phyloP scores from a whole-genome alignment of 805 yeast genomes.

The Phaffomyces opuntiae region DNA sequence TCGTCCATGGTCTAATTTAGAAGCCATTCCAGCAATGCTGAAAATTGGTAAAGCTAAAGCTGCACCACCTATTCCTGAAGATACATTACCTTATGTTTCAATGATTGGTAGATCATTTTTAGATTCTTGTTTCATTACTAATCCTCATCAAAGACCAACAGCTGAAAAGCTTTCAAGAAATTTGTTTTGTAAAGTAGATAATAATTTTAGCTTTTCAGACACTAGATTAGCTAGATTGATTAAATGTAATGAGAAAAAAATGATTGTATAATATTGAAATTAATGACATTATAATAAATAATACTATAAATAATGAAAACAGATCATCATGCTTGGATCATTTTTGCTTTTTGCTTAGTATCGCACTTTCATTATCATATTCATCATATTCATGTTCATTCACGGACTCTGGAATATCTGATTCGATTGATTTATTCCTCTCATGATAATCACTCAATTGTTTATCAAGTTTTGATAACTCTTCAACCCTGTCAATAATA shows the following conservation, averaged over 20 bases:
- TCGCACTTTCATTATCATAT: too few species aligned
- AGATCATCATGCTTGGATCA: neutral
- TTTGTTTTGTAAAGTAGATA: constrained; percentile 38
- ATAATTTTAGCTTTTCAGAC: constrained; percentile 40
- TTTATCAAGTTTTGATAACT: constrained; percentile 3
- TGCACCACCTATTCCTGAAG: constrained; percentile 97
- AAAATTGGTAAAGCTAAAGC: constrained; percentile 77
- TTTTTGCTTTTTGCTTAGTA: neutral
- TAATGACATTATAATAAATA: neutral
- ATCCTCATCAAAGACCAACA: constrained; percentile 86
- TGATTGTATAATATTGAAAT: constrained; percentile 3
- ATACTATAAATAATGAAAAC: neutral
- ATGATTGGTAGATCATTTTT: constrained; percentile 62
- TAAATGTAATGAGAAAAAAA: constrained; percentile 31
- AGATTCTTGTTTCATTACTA: constrained; percentile 64
- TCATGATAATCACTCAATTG: neutral
- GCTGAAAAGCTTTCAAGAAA: constrained; percentile 58
- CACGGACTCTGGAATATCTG: too few species aligned
- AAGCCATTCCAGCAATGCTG: constrained; percentile 90
- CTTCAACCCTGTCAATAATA: constrained; percentile 2
- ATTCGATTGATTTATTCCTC: too few species aligned
- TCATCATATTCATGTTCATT: too few species aligned
- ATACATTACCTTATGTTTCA: constrained; percentile 59
- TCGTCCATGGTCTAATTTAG: constrained; percentile 95
- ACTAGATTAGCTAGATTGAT: constrained; percentile 54